Percentiles rank a stretch among this genome's conserved stretches.
Evolutionary conservation across 106 monocot species (phyloP).

Genomic region (Apostasia ramifera): DNA sequence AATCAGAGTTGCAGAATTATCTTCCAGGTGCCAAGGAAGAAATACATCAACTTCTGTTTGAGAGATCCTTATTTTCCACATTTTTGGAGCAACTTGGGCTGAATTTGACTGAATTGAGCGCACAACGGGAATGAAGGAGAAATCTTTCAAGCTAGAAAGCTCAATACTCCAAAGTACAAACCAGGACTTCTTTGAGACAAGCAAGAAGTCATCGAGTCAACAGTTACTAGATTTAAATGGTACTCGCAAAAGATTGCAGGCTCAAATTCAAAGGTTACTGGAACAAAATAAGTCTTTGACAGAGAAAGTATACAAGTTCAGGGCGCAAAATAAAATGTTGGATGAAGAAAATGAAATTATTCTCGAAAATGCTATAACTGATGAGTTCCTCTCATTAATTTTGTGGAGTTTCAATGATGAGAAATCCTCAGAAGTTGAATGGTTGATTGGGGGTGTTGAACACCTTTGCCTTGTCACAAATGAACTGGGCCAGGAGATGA

Average conservation of each 20-base stretch:
- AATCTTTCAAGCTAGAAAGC: slow-evolving; percentile 31
- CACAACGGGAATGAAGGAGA: slow-evolving; percentile 23
- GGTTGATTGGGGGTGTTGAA: slow-evolving; percentile 16
- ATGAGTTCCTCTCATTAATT: slow-evolving; percentile 39
- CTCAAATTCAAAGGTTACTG: slow-evolving; percentile 6
- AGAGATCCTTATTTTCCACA: slow-evolving; percentile 45
- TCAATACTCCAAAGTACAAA: slow-evolving; percentile 28
- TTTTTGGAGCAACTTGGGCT: slow-evolving; percentile 40
- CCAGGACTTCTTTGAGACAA: slow-evolving; percentile 17
- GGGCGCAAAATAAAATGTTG: slow-evolving; percentile 9
- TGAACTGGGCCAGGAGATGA: slow-evolving; percentile 26
- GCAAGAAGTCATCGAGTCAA: slow-evolving; percentile 25
- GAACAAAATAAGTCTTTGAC: slow-evolving; percentile 24
- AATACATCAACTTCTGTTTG: slow-evolving; percentile 30
- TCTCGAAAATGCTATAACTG: slow-evolving; percentile 34
- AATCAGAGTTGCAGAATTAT: slow-evolving; percentile 29
- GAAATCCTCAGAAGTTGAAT: slow-evolving; percentile 24
- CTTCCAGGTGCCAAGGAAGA: slow-evolving; percentile 37
- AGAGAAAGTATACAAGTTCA: slow-evolving; percentile 17
- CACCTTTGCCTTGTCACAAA: slow-evolving; percentile 23
- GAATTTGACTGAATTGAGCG: slow-evolving; percentile 27
- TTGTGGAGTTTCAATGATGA: slow-evolving; percentile 39
- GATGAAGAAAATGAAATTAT: slow-evolving; percentile 27
- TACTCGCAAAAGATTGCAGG: no score
- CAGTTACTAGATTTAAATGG: no score